Evolutionary conservation across 768 basidiomycete species (phyloP).

Genomic region (Trametes cinnabarina): DNA sequence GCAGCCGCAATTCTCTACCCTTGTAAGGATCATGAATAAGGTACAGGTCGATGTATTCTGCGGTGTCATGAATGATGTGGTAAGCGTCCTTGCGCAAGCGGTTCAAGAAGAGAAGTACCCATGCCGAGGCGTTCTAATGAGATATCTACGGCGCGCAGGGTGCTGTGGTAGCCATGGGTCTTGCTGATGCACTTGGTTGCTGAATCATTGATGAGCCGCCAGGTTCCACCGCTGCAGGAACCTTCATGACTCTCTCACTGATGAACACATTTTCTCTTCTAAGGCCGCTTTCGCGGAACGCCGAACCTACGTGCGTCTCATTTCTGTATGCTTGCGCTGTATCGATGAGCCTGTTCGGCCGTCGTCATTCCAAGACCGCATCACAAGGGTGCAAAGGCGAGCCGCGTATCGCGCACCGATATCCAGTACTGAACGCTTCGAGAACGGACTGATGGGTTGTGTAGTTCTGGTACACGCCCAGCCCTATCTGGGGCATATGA

Average conservation of each 20-base stretch:
- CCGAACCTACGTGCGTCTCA: conserved; percentile 62
- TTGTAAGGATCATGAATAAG: conserved; percentile 45
- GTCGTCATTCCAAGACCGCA: background rate
- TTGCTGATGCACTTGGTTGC: conserved; percentile 68
- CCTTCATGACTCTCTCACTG: conserved; percentile 27
- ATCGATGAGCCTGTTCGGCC: conserved; percentile 58
- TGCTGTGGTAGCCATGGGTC: conserved; percentile 66
- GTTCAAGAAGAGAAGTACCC: conserved; percentile 36
- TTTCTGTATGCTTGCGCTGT: conserved; percentile 72
- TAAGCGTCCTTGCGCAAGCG: background rate
- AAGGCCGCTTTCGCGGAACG: conserved; percentile 54
- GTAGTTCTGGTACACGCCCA: conserved; percentile 72
- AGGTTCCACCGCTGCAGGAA: no score
- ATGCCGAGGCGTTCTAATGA: conserved; percentile 59
- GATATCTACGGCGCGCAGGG: conserved; percentile 56
- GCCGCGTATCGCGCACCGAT: conserved; percentile 43
- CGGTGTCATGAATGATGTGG: background rate
- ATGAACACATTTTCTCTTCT: conserved; percentile 63
- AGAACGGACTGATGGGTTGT: conserved; percentile 52
- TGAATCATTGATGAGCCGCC: conserved; percentile 24
- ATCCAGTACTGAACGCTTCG: conserved; percentile 66
- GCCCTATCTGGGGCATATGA: conserved; percentile 64
- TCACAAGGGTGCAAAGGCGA: no score
- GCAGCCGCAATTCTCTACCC: conserved; percentile 38
- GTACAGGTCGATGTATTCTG: conserved; percentile 47